phyloP scores from a whole-genome alignment of 148 eudicot species.

The Vaccinium macrocarpon region DNA sequence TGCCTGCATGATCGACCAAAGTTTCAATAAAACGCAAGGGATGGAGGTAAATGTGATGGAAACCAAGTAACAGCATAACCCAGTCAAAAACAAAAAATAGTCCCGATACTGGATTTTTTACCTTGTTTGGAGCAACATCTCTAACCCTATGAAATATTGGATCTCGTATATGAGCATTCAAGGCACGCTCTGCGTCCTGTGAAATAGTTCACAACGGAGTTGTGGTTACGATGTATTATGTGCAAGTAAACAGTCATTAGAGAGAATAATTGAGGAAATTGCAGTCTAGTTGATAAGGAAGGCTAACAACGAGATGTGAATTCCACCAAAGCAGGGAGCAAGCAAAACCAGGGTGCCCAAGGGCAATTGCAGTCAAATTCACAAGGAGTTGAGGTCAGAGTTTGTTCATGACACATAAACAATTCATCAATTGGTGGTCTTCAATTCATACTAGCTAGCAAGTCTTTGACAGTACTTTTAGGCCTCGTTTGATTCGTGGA shows the following conservation, averaged over 20 bases:
- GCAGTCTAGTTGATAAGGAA: neutral
- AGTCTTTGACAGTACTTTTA: neutral
- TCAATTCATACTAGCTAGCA: neutral
- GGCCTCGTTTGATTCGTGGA: too few species aligned
- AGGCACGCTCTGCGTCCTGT: slow-evolving; percentile 79
- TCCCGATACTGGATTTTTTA: slow-evolving; percentile 12
- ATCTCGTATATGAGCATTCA: slow-evolving; percentile 54
- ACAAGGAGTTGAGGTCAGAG: neutral
- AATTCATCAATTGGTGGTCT: neutral
- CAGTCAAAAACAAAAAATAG: neutral
- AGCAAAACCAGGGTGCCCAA: neutral
- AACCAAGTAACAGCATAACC: neutral
- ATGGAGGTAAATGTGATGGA: neutral
- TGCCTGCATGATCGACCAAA: slow-evolving; percentile 50
- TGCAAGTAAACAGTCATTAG: neutral
- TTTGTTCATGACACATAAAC: neutral
- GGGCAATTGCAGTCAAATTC: neutral
- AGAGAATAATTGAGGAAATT: neutral
- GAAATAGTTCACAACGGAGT: slow-evolving; percentile 10
- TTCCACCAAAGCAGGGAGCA: neutral
- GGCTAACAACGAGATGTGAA: neutral
- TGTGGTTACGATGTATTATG: neutral
- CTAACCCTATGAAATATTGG: slow-evolving; percentile 86
- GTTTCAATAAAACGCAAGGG: neutral
- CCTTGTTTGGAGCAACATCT: slow-evolving; percentile 99